Base-by-base conservation (phyloP, 2,329 filamentous ascomycete species). In the Fusarium sp. region DNA sequence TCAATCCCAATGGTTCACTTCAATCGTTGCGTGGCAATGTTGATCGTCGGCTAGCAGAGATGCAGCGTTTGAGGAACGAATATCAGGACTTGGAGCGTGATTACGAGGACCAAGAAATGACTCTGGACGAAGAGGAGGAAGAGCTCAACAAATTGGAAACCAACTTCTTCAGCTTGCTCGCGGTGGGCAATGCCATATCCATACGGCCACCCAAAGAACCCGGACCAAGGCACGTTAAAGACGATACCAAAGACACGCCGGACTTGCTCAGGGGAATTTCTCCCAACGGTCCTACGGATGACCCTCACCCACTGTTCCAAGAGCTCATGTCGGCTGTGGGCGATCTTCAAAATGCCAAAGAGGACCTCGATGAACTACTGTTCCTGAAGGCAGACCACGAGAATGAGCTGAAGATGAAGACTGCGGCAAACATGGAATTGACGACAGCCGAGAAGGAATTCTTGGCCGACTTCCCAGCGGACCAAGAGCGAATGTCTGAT, bases 281-380 rank as follows among this genome's bases (percentile, higher is more conserved):
- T 5, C 75, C 76, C 0, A 72, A 81, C 29, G 80, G 81, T 1
- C 78, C 81, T 6, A 70, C 76, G 1, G 83, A 85, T 62, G 84
- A 85, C 42, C 75, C 84, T 2, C 87, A 89, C 68, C 87, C 87
- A 3, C 78, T 86, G 4, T 89, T 87, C 71, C 72, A 80, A 12
- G 78, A 83, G 20, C 80, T 89, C 7, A 81, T 85, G 17, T 81
- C 83, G 14, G 81, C 83, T 2, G 81, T 86, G 11, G 84, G 82
- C 2, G 84, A 88, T 20, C 78, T 86, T n/a, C 82, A 85, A 51
- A 81, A 86, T 33, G 85, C 85, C 16, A 82, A 81, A 57, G 87
- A 90, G 66, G 82, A 86, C n/a, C 78, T 83, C 36, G 79, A 82
- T 6, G 86, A 89, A 44, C 80, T 89, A 5, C 65, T 81, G 12